Evolutionary conservation across 1,284 basidiomycete genomes (phyloP), one percentile per base, ranked within the genome.

Genomic region (Pseudozyma hubeiensis): DNA sequence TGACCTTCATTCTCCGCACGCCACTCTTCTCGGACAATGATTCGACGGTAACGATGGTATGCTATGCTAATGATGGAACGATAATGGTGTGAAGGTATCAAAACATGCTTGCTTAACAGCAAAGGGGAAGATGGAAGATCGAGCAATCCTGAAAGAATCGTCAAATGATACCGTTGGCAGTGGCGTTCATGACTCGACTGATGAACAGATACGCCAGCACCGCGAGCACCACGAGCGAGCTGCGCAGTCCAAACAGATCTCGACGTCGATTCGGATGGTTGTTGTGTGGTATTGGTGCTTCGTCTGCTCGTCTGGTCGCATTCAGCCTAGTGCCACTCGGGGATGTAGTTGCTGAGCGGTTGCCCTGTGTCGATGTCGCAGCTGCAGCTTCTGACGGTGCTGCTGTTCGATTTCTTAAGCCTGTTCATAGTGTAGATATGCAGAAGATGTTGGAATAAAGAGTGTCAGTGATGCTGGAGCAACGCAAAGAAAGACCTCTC

Each of bases 161-260:
- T 65, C 51, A 71, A 35, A 71, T 65, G 58, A 71, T 62, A 34
- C 68, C 68, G 45, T 71, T 71, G 46, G 62, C 59, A 41, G 53
- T 65, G 50, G 62, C 63, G 31, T 69, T 69, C 63, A 74, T 66
- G 5, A 75, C 52, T n/a, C 76, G 62, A 24, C 72, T 78, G 52
- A 78, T 51, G 55, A 78, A 78, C 35, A 78, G 68, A 63, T 78
- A 78, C 30, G 76, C 72, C 45, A 78, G 65, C 35, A 78, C 62
- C 10, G 72, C 72, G 11, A 75, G 48, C 31, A 72, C 65, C 50
- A 78, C 60, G 54, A 69, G 54, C 51, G 71, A 74, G 55, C 66
- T 69, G 46, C 71, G 71, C 43, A 67, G 31, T 5, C 71, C 71
- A 31, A 74, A 66, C 55, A 65, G 33, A 39, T 69, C 71, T 58